These are phyloP conservation scores for Astrephomene gubernaculifera DNA, from an alignment of 139 green algal species.

Conservation along the genomic window DNA sequence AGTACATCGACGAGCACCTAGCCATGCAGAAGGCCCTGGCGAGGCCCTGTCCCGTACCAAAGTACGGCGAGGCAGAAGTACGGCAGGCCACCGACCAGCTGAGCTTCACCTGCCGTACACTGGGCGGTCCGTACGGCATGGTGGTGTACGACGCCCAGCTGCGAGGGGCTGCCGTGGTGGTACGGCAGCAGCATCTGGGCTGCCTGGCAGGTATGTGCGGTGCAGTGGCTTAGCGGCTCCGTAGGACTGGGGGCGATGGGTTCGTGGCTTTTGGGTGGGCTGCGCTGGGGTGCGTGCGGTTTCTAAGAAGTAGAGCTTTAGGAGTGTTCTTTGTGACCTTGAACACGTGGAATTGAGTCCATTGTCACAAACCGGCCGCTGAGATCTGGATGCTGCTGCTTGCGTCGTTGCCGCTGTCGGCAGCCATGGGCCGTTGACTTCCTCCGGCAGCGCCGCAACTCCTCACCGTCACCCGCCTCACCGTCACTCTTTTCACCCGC, in stretches of 20 bases:
- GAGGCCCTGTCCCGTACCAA: neutral
- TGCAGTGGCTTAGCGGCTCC: neutral
- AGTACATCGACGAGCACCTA: conserved; percentile 35
- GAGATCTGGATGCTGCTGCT: neutral
- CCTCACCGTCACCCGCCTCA: neutral
- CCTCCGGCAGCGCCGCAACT: neutral
- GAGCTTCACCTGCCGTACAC: neutral
- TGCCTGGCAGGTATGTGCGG: neutral
- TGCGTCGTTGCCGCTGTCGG: neutral
- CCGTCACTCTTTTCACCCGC: neutral
- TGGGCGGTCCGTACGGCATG: conserved; percentile 12
- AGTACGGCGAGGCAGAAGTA: neutral
- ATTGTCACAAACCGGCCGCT: no score
- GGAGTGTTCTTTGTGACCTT: neutral
- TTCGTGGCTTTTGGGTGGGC: neutral
- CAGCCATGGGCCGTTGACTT: neutral
- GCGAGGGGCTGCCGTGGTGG: neutral
- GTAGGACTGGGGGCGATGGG: neutral
- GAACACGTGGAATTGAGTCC: neutral
- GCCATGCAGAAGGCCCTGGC: conserved; percentile 1
- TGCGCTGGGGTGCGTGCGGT: neutral
- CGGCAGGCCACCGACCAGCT: neutral
- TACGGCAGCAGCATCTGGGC: neutral
- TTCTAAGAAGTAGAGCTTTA: neutral
- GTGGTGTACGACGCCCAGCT: neutral